These are phyloP conservation scores for Apiotrichum mycotoxinovorans DNA, from an alignment of 1,284 basidiomycete genomes.

Conservation along the genomic window DNA sequence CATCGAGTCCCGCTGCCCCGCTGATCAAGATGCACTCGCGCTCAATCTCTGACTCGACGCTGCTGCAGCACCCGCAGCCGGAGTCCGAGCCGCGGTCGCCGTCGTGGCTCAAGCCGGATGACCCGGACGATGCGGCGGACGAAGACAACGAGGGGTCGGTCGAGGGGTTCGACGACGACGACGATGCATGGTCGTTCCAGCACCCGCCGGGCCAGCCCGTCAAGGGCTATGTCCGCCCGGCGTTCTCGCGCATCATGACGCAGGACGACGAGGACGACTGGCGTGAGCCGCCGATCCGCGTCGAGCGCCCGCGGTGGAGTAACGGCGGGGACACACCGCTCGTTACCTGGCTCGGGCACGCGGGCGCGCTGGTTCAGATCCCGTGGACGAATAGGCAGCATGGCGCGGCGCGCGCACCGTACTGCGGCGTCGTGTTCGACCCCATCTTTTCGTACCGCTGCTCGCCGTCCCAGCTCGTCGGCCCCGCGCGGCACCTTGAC, in stretches of 20 bases:
- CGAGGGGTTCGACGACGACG: conserved; percentile 5
- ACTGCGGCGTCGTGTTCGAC: conserved; percentile 44
- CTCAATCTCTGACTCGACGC: neutral
- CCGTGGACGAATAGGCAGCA: conserved; percentile 34
- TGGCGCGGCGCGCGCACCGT: neutral
- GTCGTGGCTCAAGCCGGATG: conserved; percentile 4
- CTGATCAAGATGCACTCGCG: neutral
- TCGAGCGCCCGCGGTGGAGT: conserved; percentile 36
- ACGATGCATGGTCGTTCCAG: neutral
- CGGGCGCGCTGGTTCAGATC: conserved; percentile 40
- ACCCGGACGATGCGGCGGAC: conserved; percentile 14
- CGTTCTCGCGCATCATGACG: conserved; percentile 27
- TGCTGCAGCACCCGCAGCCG: neutral
- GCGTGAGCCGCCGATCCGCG: conserved; percentile 43
- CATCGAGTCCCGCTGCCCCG: neutral
- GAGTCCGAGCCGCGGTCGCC: neutral
- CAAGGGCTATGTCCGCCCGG: conserved; percentile 31
- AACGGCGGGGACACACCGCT: neutral
- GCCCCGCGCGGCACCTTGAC: conserved; percentile 43
- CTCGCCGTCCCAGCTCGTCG: conserved; percentile 46
- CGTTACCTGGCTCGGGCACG: conserved; percentile 50
- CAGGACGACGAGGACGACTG: conserved; percentile 45
- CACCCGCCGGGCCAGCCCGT: conserved; percentile 7
- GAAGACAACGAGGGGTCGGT: conserved; percentile 11
- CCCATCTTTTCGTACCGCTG: conserved; percentile 50